A percentile compares a stretch with the other conserved stretches of the same genome.
These are phyloP conservation scores for Aquilaria agallochum DNA, from an alignment of 441 rosid species.

Conservation along the genomic window DNA sequence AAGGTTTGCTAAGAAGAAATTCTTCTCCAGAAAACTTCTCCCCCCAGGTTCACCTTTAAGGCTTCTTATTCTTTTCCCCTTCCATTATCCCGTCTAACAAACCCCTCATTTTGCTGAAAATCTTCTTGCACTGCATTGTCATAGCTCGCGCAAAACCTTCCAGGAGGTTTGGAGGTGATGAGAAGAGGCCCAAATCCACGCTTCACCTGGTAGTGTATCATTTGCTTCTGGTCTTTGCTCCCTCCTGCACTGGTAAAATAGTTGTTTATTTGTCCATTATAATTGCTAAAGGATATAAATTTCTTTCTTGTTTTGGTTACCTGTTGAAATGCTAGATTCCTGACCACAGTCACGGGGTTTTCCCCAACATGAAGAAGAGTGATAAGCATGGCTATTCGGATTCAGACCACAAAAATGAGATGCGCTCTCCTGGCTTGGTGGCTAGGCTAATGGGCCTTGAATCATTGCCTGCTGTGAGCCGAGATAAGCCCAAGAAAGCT, in stretches of 20 bases:
- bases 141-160: constrained; percentile 51
- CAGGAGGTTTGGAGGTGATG: constrained; percentile 67
- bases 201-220: constrained; percentile 44
- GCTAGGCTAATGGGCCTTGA: constrained; percentile 99
- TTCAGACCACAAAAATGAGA: constrained; percentile 46
- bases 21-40: constrained; percentile 72
- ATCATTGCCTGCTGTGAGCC: constrained; percentile 59
- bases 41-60: constrained; percentile 48
- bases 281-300: neutral
- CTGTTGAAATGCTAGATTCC: constrained; percentile 47
- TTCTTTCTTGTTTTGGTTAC: constrained; percentile 3
- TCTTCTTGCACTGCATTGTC: constrained; percentile 15
- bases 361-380: constrained; percentile 48
- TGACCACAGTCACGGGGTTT: constrained; percentile 69
- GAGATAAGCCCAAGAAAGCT: constrained; percentile 49
- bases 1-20: constrained; percentile 68
- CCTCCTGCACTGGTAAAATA: neutral
- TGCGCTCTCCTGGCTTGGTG: constrained; percentile 70
- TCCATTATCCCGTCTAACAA: too few relatives aligned
- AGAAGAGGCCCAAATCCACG: constrained; percentile 77
- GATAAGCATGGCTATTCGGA: constrained; percentile 21
- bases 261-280: constrained; percentile 5
- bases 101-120: constrained; percentile 2
- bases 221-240: neutral
- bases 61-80: neutral